Base-by-base conservation (phyloP, 805 yeast genomes). In the Phaffomyces antillensis region DNA sequence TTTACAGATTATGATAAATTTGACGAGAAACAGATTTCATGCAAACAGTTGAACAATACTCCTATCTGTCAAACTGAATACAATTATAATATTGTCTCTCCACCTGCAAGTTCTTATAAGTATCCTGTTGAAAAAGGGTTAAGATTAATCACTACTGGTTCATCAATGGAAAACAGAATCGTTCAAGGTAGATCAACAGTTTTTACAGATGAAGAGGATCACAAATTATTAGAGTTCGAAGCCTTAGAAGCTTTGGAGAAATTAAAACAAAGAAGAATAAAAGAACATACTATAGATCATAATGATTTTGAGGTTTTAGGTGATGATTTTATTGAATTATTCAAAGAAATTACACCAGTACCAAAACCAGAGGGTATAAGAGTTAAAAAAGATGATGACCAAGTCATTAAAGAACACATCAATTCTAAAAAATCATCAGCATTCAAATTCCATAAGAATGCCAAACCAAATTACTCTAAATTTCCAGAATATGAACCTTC, bases 81-180 rank as follows among this genome's bases (percentile, higher is more conserved):
- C 13, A 8, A 28, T 11, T 11, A 28, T 28, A 11, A 28, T 13
- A 34, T 31, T 13, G 16, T 31, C 16, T 31, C 33, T 4, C 36
- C 37, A 13, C 37, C 34, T 15, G 28, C 41, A 16, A 31, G 30
- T 23, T 36, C 39, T 16, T 37, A 28, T 10, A 34, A 10, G 11
- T 35, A 34, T 38, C 42, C 45, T 6, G 31, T 39, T 7, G 42
- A 35, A 20, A 16, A 36, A 17, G 45, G 51, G 1, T 36, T 52
- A 16, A 45, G 43, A 24, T 49, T 49, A 33, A 36, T 50, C 10
- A 52, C 54, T n/a, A 42, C 52, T 7, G 54, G 53, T 15, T 51
- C 54, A 20, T 46, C 56, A 3, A 25, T 45, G 34, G 51, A 39
- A 18, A 26, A 17, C 2, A 39, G 37, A 32, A 39, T 15, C 25